Evolutionary conservation across 1,284 basidiomycete genomes (phyloP).

Genomic region (Papiliotrema terrestris): DNA sequence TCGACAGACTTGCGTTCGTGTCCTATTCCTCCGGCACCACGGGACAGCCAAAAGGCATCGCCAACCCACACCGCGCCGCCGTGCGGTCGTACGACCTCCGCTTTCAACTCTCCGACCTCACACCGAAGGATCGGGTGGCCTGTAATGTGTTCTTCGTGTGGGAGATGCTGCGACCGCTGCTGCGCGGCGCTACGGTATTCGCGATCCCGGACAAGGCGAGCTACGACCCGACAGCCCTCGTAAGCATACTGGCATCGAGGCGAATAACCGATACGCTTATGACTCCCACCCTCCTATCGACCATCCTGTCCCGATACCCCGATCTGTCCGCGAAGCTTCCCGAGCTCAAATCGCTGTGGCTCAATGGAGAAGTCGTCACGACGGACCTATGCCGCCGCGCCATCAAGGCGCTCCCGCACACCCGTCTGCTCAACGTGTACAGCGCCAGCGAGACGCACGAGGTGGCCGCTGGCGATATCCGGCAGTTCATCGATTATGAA

Average conservation of each 20-base stretch:
- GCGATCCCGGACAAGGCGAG: constrained; percentile 35
- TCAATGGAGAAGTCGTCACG: constrained; percentile 44
- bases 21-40: constrained; percentile 44
- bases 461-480: constrained; percentile 35
- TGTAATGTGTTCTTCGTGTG: constrained; percentile 45
- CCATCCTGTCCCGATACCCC: constrained; percentile 36
- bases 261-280: constrained; percentile 42
- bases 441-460: constrained; percentile 44
- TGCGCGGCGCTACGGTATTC: constrained; percentile 37
- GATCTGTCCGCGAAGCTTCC: constrained; percentile 18
- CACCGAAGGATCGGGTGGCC: constrained; percentile 33
- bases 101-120: constrained; percentile 32
- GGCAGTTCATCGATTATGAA: constrained; percentile 12
- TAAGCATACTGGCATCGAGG: constrained; percentile 25
- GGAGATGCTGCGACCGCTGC: constrained; percentile 40
- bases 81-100: constrained; percentile 38
- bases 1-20: constrained; percentile 39
- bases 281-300: constrained; percentile 39
- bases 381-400: constrained; percentile 33
- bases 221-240: constrained; percentile 38
- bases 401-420: constrained; percentile 31
- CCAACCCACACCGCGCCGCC: constrained; percentile 39
- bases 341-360: constrained; percentile 34
- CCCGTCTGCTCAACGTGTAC: constrained; percentile 40
- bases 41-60: constrained; percentile 41